Evolutionary conservation across 306 rosid genomes (phyloP).

Genomic region (Begonia peltatifolia): DNA sequence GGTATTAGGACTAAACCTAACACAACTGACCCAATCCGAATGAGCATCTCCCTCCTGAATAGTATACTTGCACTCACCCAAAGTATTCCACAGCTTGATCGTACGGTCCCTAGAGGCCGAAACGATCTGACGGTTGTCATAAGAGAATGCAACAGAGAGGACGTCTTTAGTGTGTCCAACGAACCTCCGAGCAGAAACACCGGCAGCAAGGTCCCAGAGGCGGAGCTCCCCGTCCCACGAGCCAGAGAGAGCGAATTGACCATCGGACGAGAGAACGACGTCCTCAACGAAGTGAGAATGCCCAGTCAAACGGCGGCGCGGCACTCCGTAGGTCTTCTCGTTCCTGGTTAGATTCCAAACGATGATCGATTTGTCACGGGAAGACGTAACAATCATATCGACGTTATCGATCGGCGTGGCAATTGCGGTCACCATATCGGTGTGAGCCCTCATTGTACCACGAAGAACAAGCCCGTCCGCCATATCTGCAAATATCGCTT

Average conservation of each 20-base stretch:
- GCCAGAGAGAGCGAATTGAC: constrained; percentile 96
- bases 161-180: constrained; percentile 96
- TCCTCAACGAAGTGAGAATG: constrained; percentile 89
- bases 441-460: constrained; percentile 92
- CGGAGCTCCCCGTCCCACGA: constrained; percentile 99
- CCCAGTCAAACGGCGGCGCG: constrained; percentile 85
- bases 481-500: constrained; percentile 23
- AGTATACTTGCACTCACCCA: constrained; percentile 93
- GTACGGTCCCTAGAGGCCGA: constrained; percentile 95
- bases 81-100: constrained; percentile 92
- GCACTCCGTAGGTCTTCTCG: constrained; percentile 79
- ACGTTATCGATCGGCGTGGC: constrained; percentile 82
- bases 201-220: constrained; percentile 79
- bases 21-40: constrained; percentile 85
- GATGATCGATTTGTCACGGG: constrained; percentile 89
- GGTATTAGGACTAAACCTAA: constrained; percentile 62
- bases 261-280: constrained; percentile 92
- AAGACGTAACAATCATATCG: constrained; percentile 73
- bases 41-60: constrained; percentile 71
- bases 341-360: constrained; percentile 84
- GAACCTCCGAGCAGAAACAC: constrained; percentile 77
- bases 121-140: constrained; percentile 97
- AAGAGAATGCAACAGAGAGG: constrained; percentile 82
- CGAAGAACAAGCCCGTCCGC: constrained; percentile 71
- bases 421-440: constrained; percentile 83